Evolutionary conservation across 495 filamentous ascomycete genomes (phyloP), one percentile per base, ranked within the genome.

Genomic region (Penicillium goetzii): DNA sequence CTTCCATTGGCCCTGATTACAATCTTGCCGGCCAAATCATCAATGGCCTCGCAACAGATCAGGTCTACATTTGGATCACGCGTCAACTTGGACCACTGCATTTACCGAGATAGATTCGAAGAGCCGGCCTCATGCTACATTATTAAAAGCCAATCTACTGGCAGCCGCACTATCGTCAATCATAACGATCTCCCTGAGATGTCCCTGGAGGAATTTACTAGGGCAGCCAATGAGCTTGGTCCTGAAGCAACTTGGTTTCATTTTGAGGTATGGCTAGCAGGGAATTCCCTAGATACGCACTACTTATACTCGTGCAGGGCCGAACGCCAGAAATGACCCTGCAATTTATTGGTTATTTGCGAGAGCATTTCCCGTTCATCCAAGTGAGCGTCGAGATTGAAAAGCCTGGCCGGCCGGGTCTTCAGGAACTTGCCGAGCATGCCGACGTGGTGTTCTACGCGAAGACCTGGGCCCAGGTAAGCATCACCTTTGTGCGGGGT

Each of bases 381-480:
- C 79, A 63, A 49, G 75, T 91, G 63, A 92, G 89, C 62, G 84
- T 92, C 51, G 89, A 92, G 70, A 73, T 87, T 9, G 89, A 91
- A 71, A 91, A 90, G 71, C 88, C 89, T 10, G 78, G 78, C 51
- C 79, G 89, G 49, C 70, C 75, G 33, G 88, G 88, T 19, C 75
- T 92, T 56, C 77, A 81, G 58, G 79, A 84, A 40, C 78, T 91
- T 58, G 89, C 88, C 34, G 78, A 79, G 56, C 80, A 83, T 66
- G 87, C 88, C 45, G 85, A 91, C 68, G 81, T 88, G 15, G 84
- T 91, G 19, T 90, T 91, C 72, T 91, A 88, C 73, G 89, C 89
- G 7, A 85, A 82, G 64, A 81, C 77, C 60, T 91, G 89, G 89
- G 89, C 89, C 61, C 82, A 85, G 72, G 88, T 89, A 74, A 72